phyloP scores from a whole-genome alignment of 2,329 filamentous ascomycete species.

The Scedosporium apiospermum region DNA sequence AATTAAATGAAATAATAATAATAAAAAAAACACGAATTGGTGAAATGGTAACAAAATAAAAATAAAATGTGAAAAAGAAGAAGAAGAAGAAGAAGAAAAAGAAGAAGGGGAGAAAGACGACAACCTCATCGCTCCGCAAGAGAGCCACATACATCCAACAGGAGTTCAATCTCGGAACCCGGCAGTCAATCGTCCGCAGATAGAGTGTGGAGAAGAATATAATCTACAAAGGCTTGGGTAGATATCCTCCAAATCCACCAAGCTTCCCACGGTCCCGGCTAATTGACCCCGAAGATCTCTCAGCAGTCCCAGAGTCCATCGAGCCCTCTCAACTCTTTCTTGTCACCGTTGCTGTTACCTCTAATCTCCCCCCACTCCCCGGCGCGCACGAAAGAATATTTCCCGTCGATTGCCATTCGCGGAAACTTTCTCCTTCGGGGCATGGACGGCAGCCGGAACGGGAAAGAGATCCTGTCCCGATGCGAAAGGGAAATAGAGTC shows the following conservation, averaged over 20 bases:
- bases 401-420: constrained; percentile 11
- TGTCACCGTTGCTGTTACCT: too few relatives aligned
- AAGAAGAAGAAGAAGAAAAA: background rate
- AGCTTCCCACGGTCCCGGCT: too few relatives aligned
- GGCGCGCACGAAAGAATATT: background rate
- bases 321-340: too few relatives aligned
- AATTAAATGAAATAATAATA: too few relatives aligned
- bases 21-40: too few relatives aligned
- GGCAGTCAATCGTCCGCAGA: background rate
- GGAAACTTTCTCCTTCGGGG: constrained; percentile 10
- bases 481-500: background rate
- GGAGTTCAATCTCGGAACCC: too few relatives aligned
- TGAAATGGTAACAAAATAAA: too few relatives aligned
- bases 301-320: too few relatives aligned
- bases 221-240: too few relatives aligned
- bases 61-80: background rate
- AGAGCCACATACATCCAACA: background rate
- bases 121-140: too few relatives aligned
- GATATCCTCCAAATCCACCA: too few relatives aligned
- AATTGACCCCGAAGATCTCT: too few relatives aligned
- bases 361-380: background rate
- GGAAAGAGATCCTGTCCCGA: background rate
- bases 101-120: background rate
- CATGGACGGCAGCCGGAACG: background rate
- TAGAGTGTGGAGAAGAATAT: background rate